These are phyloP conservation scores for Penicillium diatomitis DNA, from an alignment of 495 filamentous ascomycete species.

Conservation along the genomic window DNA sequence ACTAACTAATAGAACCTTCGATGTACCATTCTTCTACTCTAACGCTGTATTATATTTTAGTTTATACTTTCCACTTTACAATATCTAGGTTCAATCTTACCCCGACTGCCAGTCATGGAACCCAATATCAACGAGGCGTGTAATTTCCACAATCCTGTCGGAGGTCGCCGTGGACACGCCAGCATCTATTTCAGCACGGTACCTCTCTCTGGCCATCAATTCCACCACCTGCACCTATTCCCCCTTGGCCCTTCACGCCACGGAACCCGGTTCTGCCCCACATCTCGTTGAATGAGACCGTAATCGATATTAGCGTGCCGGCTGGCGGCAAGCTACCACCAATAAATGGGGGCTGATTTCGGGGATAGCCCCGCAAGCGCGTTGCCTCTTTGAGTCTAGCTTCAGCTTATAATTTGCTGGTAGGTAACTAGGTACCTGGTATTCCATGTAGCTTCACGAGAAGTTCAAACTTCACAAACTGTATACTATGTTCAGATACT, in stretches of 20 bases:
- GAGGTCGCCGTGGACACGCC: too few species aligned
- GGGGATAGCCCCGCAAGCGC: too few species aligned
- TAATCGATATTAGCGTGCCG: neutral
- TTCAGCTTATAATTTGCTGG: neutral
- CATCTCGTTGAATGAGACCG: neutral
- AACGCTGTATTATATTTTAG: too few species aligned
- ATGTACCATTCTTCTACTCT: too few species aligned
- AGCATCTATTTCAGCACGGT: neutral
- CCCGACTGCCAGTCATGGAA: neutral
- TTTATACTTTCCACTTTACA: too few species aligned
- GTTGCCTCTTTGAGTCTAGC: too few species aligned
- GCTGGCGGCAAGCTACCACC: neutral
- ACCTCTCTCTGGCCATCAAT: neutral
- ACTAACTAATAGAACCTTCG: too few species aligned
- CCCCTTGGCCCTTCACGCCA: neutral
- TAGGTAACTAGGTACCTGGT: too few species aligned
- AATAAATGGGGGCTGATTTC: neutral
- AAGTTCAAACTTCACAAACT: too few species aligned
- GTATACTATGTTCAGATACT: too few species aligned
- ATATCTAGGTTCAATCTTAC: neutral
- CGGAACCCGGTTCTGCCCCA: neutral
- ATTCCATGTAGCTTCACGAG: too few species aligned
- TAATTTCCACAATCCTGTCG: neutral
- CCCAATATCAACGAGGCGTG: neutral
- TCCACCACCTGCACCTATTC: neutral